Conservation (phyloP, 345 rosid genomes). For the Balakata baccata region DNA sequence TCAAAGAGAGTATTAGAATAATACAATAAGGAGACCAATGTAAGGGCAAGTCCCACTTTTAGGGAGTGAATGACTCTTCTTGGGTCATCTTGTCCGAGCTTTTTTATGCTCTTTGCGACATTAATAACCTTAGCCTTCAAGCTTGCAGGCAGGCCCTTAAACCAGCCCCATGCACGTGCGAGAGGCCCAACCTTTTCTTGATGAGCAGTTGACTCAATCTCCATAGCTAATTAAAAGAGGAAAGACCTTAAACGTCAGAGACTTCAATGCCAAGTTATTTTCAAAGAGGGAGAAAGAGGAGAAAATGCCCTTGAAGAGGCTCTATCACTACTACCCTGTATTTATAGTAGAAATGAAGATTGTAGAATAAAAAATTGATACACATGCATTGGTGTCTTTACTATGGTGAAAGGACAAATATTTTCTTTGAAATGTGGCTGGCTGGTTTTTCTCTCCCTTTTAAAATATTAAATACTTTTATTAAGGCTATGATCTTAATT, state of each 20-base stretch:
- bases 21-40: constrained; percentile 23
- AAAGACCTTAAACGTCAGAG: background rate
- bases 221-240: constrained; percentile 26
- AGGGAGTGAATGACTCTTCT: constrained; percentile 27
- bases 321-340: constrained; percentile 18
- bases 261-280: too few species aligned
- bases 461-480: too few species aligned
- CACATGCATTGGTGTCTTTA: constrained; percentile 18
- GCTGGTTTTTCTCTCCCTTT: constrained; percentile 25
- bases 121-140: constrained; percentile 28
- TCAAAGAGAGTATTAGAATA: constrained; percentile 24
- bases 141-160: constrained; percentile 28
- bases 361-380: constrained; percentile 1
- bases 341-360: constrained; percentile 39
- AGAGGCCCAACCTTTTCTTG: constrained; percentile 22
- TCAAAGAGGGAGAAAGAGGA: background rate
- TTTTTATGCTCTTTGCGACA: constrained; percentile 31
- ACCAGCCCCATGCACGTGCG: constrained; percentile 26
- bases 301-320: background rate
- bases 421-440: constrained; percentile 37
- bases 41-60: constrained; percentile 32
- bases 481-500: background rate
- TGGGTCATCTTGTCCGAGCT: constrained; percentile 43
- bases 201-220: constrained; percentile 32
- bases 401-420: constrained; percentile 29